Percentiles rank a stretch among this genome's conserved stretches.
Evolutionary conservation across 495 filamentous ascomycete genomes (phyloP).

Genomic region (Lasiosphaeria ovina): DNA sequence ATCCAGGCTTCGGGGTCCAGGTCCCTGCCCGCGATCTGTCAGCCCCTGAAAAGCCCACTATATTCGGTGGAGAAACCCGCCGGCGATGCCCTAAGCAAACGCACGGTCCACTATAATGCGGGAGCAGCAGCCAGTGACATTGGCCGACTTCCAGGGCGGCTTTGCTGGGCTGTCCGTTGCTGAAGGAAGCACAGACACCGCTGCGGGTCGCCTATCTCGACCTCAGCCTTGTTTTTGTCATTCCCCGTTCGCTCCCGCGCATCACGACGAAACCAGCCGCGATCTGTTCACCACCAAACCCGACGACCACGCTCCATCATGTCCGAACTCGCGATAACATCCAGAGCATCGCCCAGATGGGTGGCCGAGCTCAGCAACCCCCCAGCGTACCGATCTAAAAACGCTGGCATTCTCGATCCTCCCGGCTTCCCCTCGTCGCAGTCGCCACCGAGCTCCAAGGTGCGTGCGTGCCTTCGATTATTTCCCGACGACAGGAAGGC

Average conservation of each 20-base stretch:
- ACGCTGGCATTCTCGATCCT: slow-evolving; percentile 71
- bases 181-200: slow-evolving; percentile 13
- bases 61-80: slow-evolving; percentile 4
- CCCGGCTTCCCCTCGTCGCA: slow-evolving; percentile 71
- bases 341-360: slow-evolving; percentile 67
- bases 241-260: neutral
- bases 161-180: too few species aligned
- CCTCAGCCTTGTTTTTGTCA: slow-evolving; percentile 12
- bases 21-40: slow-evolving; percentile 7
- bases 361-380: slow-evolving; percentile 70
- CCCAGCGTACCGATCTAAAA: slow-evolving; percentile 55
- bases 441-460: slow-evolving; percentile 53
- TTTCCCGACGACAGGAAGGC: neutral
- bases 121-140: slow-evolving; percentile 8
- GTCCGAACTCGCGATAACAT: slow-evolving; percentile 20
- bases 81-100: neutral
- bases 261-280: neutral
- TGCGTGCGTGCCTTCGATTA: slow-evolving; percentile 23
- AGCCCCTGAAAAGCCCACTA: slow-evolving; percentile 7
- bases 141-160: too few species aligned
- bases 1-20: neutral
- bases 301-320: slow-evolving; percentile 8
- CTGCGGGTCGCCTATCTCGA: slow-evolving; percentile 14
- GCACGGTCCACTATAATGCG: slow-evolving; percentile 20
- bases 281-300: slow-evolving; percentile 1